phyloP scores from a whole-genome alignment of 1,139 yeast species.

The Yamadazyma spencermartinsiae region DNA sequence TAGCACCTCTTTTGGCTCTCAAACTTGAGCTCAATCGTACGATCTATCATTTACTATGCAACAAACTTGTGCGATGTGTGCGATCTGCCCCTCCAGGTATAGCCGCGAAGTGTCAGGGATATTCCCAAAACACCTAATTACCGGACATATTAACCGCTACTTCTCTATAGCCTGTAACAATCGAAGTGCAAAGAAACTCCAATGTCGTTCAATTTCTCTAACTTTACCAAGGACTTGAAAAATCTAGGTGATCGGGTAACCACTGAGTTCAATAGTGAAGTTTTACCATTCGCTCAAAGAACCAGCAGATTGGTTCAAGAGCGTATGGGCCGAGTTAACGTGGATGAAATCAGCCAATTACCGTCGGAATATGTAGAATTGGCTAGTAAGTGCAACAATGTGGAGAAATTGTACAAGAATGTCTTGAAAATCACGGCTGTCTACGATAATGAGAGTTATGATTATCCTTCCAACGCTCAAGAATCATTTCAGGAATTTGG shows the following conservation, averaged over 20 bases:
- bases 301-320: constrained; percentile 81
- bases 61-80: no score
- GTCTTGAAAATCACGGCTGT: constrained; percentile 68
- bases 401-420: constrained; percentile 71
- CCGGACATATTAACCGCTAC: no score
- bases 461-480: constrained; percentile 75
- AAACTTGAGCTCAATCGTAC: no score
- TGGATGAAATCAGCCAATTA: constrained; percentile 75
- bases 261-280: constrained; percentile 46
- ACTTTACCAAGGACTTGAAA: constrained; percentile 43
- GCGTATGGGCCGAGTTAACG: constrained; percentile 64
- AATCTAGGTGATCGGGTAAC: constrained; percentile 39
- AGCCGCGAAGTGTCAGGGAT: no score
- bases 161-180: no score
- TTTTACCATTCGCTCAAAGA: constrained; percentile 72
- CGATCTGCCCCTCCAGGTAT: no score
- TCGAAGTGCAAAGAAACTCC: no score
- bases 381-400: constrained; percentile 72
- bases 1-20: neutral
- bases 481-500: constrained; percentile 79
- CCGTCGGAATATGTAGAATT: constrained; percentile 81
- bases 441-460: constrained; percentile 79
- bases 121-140: no score
- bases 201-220: constrained; percentile 50
- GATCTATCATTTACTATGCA: no score